These are phyloP conservation scores for Xylaria sp. DNA, from an alignment of 2,329 filamentous ascomycete genomes.

Conservation along the genomic window DNA sequence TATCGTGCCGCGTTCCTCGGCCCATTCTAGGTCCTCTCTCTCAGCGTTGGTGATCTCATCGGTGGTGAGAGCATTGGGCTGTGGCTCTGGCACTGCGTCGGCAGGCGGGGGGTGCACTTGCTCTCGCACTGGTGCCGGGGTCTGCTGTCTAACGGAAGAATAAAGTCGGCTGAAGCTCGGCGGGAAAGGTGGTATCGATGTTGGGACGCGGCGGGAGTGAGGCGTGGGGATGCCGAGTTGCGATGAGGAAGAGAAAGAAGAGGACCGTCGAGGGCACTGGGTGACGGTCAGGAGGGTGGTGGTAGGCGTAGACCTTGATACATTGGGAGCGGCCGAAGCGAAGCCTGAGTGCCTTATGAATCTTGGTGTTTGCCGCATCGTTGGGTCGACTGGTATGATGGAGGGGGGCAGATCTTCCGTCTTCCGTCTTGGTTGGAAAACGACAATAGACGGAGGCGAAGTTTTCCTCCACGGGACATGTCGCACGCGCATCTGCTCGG, in stretches of 20 bases:
- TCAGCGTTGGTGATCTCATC: neutral
- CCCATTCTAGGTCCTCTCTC: neutral
- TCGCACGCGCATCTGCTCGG: no score
- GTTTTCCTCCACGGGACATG: no score
- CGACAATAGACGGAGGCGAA: no score
- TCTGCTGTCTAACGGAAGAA: slow-evolving; percentile 29
- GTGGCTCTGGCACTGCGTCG: no score
- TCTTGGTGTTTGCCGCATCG: slow-evolving; percentile 42
- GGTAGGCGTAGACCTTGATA: neutral
- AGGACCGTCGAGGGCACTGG: neutral
- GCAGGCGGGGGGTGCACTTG: neutral
- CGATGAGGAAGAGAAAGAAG: slow-evolving; percentile 12
- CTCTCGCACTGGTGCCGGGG: neutral
- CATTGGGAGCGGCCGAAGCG: neutral
- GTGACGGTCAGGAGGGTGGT: neutral
- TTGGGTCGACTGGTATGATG: slow-evolving; percentile 15
- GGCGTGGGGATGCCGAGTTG: neutral
- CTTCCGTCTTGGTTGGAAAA: no score
- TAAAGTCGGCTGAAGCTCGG: slow-evolving; percentile 33
- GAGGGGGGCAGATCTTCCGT: no score
- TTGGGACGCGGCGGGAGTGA: neutral
- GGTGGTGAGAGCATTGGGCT: neutral
- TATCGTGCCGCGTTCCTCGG: neutral
- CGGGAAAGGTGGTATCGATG: slow-evolving; percentile 4
- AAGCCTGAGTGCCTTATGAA: slow-evolving; percentile 36